Percentiles rank a stretch among this genome's conserved stretches.
phyloP scores from a whole-genome alignment of 768 basidiomycete genomes.

The Lentinula sp. region DNA sequence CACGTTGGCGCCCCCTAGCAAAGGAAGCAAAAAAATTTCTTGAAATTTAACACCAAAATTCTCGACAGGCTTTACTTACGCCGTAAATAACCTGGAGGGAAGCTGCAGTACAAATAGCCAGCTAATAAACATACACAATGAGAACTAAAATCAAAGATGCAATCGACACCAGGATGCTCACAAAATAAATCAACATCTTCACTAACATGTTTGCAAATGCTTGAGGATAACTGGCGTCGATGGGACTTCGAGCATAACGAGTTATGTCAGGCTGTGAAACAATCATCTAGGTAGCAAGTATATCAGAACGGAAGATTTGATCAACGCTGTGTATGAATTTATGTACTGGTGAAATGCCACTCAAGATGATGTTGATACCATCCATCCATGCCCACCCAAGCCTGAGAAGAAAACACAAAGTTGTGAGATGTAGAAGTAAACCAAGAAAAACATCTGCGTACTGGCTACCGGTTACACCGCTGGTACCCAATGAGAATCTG shows the following conservation, averaged over 20 bases:
- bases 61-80: conserved; percentile 1
- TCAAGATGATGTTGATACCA: conserved; percentile 14
- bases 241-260: conserved; percentile 14
- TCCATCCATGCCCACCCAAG: conserved; percentile 4
- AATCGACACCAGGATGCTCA: not conserved
- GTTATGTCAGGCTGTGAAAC: not conserved
- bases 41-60: not conserved
- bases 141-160: not conserved
- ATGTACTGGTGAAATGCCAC: conserved; percentile 11
- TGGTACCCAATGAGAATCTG: not conserved
- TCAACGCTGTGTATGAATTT: no score
- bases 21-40: conserved; percentile 1
- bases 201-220: conserved; percentile 13
- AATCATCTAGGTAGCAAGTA: not conserved
- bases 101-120: conserved; percentile 15
- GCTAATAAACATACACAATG: conserved; percentile 6
- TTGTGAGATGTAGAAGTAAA: not conserved
- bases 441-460: not conserved
- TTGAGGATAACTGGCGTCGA: conserved; percentile 15
- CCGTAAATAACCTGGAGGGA: conserved; percentile 13
- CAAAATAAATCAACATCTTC: conserved; percentile 6
- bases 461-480: not conserved
- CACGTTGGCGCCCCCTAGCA: not conserved
- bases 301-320: not conserved
- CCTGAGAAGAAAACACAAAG: not conserved